Evolutionary conservation across 192 early-diverging fungal species (phyloP).

Genomic region (Coemansia sp.): DNA sequence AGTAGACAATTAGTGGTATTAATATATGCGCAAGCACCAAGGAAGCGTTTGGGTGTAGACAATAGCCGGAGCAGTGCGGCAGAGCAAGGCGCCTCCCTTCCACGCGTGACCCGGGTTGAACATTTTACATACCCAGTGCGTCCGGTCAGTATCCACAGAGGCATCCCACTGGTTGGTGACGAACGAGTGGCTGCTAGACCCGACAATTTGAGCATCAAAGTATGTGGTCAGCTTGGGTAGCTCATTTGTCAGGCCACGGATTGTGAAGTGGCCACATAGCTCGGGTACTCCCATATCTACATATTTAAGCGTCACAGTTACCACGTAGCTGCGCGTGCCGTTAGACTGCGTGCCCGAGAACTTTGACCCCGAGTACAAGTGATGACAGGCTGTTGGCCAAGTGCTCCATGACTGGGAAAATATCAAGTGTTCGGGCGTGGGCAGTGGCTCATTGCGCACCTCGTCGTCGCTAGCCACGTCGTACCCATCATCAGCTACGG

Average conservation of each 20-base stretch:
- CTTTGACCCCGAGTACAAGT: conserved; percentile 52
- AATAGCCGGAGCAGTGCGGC: neutral
- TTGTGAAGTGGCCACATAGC: conserved; percentile 72
- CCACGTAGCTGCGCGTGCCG: conserved; percentile 43
- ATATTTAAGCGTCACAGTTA: conserved; percentile 44
- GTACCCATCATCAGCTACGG: neutral
- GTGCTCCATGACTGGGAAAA: conserved; percentile 52
- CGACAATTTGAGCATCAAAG: conserved; percentile 78
- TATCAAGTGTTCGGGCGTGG: conserved; percentile 50
- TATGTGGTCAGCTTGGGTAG: conserved; percentile 72
- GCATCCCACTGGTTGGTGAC: conserved; percentile 77
- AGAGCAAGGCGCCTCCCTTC: neutral
- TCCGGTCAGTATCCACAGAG: conserved; percentile 64
- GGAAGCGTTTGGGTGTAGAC: neutral
- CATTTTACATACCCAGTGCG: conserved; percentile 62
- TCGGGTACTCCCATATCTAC: conserved; percentile 68
- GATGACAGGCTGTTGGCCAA: conserved; percentile 52
- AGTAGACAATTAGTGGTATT: conserved; percentile 1
- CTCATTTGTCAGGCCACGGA: conserved; percentile 70
- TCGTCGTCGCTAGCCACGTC: conserved; percentile 17
- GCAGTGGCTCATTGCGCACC: conserved; percentile 33
- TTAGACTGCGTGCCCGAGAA: conserved; percentile 52
- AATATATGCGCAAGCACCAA: neutral
- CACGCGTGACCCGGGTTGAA: neutral
- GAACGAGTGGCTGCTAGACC: conserved; percentile 59